phyloP scores from a whole-genome alignment of 768 basidiomycete species.

The Mycena rebaudengoi region DNA sequence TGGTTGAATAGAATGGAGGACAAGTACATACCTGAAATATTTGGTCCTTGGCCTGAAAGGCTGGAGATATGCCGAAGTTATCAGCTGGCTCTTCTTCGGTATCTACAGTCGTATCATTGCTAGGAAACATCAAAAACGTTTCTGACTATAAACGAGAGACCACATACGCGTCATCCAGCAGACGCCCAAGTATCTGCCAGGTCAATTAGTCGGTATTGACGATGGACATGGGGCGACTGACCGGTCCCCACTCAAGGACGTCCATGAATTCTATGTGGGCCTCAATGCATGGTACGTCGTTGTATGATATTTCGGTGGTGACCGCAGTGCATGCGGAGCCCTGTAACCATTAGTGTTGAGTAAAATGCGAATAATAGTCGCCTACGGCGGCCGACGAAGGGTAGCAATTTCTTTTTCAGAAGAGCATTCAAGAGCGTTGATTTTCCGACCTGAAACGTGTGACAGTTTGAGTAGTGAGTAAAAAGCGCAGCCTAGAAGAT shows the following conservation, averaged over 20 bases:
- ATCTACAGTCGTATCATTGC: conserved; percentile 15
- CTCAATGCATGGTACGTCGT: conserved; percentile 6
- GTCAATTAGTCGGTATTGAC: background rate
- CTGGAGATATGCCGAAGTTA: background rate
- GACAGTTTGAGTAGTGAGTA: background rate
- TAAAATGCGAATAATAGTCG: background rate
- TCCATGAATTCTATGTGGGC: conserved; percentile 22
- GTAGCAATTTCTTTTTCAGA: conserved; percentile 11
- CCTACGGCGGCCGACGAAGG: conserved; percentile 26
- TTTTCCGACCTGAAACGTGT: conserved; percentile 15
- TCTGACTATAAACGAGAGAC: background rate
- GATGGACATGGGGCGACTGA: background rate
- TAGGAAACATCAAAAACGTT: background rate
- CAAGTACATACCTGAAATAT: background rate
- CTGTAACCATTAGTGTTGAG: background rate
- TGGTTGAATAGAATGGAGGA: background rate
- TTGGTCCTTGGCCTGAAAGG: conserved; percentile 15
- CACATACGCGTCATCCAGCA: conserved; percentile 17
- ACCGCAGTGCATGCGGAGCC: conserved; percentile 29
- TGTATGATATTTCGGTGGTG: conserved; percentile 20
- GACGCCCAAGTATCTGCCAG: no score
- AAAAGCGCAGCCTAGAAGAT: background rate
- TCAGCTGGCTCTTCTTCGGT: conserved; percentile 4
- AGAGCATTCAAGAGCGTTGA: conserved; percentile 25
- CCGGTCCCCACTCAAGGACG: conserved; percentile 14